Evolutionary conservation across 495 filamentous ascomycete species (phyloP).

Genomic region (Penicillium steckii): DNA sequence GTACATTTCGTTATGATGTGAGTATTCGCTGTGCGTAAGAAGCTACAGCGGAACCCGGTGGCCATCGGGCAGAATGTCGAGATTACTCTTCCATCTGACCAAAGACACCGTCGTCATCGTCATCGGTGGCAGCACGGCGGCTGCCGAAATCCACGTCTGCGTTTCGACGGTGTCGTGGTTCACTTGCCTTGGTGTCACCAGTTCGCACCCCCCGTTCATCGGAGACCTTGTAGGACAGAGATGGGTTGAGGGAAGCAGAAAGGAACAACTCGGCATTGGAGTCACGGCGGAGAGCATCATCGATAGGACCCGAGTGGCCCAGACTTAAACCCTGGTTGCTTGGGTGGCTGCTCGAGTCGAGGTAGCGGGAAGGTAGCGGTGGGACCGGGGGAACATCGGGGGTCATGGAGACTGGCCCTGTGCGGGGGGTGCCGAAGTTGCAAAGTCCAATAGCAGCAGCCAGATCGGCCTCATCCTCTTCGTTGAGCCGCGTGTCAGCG

Average conservation of each 20-base stretch:
- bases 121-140: conserved; percentile 66
- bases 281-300: conserved; percentile 38
- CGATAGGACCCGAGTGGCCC: conserved; percentile 30
- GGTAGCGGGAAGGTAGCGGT: conserved; percentile 63
- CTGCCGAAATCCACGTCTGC: conserved; percentile 80
- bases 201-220: conserved; percentile 44
- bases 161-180: conserved; percentile 52
- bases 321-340: conserved; percentile 25
- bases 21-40: conserved; percentile 14
- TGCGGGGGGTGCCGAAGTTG: conserved; percentile 82
- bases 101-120: conserved; percentile 95
- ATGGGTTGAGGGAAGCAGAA: conserved; percentile 45
- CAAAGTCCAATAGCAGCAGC: conserved; percentile 92
- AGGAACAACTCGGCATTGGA: conserved; percentile 39
- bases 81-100: conserved; percentile 89
- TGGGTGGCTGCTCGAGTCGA: conserved; percentile 36
- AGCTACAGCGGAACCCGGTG: not conserved
- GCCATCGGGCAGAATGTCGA: not conserved
- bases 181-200: conserved; percentile 33
- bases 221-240: conserved; percentile 49
- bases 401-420: conserved; percentile 65
- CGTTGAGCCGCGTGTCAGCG: conserved; percentile 55
- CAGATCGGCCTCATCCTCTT: conserved; percentile 64
- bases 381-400: conserved; percentile 84
- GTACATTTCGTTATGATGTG: conserved; percentile 41